Percentiles rank a stretch among this genome's conserved stretches.
Conservation (phyloP, 1,284 basidiomycete species). For the Cutaneotrichosporon cutaneum region DNA sequence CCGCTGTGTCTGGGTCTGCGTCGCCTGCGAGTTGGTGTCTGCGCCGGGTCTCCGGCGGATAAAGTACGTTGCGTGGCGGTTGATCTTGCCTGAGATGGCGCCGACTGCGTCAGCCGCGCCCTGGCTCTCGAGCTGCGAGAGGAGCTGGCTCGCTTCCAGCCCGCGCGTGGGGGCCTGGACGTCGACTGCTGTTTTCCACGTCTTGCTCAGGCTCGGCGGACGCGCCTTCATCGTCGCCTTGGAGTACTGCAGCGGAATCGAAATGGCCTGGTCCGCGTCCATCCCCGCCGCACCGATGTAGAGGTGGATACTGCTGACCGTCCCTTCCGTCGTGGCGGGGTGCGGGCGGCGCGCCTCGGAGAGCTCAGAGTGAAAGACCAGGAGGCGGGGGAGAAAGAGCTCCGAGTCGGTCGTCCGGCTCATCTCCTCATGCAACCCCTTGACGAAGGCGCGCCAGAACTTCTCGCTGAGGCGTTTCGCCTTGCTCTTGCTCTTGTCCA, state of each 20-base stretch:
- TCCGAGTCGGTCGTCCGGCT: constrained; percentile 48
- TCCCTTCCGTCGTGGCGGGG: constrained; percentile 66
- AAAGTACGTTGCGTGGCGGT: constrained; percentile 44
- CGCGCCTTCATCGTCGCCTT: constrained; percentile 76
- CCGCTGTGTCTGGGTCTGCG: constrained; percentile 18
- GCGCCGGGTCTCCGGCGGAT: constrained; percentile 19
- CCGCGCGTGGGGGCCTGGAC: constrained; percentile 32
- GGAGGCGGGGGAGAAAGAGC: constrained; percentile 59
- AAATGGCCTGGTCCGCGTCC: constrained; percentile 66
- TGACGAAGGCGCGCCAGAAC: constrained; percentile 62
- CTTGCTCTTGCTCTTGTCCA: constrained; percentile 42
- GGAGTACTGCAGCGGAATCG: constrained; percentile 71
- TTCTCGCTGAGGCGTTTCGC: constrained; percentile 67
- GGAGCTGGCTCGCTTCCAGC: constrained; percentile 12
- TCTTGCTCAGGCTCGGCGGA: constrained; percentile 80
- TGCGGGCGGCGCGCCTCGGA: constrained; percentile 68
- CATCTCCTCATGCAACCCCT: constrained; percentile 56
- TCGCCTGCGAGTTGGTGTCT: background rate
- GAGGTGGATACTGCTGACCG: constrained; percentile 63
- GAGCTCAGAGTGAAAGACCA: constrained; percentile 69
- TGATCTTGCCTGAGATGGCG: constrained; percentile 48
- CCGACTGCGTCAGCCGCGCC: background rate
- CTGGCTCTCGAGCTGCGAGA: constrained; percentile 19
- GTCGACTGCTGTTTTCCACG: constrained; percentile 56
- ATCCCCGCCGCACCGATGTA: constrained; percentile 71